Evolutionary conservation across 139 green algal genomes (phyloP).

Genomic region (Tetraselmis chui): DNA sequence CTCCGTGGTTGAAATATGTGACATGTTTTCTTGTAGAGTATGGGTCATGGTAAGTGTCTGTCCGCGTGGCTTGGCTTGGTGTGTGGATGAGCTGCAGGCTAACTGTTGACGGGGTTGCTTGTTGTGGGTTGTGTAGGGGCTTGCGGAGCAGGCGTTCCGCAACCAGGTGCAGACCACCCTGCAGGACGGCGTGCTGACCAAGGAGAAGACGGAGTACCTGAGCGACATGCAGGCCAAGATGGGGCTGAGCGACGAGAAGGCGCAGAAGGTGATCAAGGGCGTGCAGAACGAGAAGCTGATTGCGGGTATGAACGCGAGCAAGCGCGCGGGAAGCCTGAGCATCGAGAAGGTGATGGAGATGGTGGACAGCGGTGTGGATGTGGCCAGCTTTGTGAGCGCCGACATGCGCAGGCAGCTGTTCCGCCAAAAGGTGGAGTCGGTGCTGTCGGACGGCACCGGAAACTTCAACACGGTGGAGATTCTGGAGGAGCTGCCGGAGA

Average conservation of each 20-base stretch:
- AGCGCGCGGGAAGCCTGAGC: conserved; percentile 49
- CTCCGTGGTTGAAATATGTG: too few species aligned
- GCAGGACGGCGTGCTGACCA: conserved; percentile 56
- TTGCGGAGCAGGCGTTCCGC: conserved; percentile 90
- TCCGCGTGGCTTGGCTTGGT: too few species aligned
- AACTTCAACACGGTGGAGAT: conserved; percentile 62
- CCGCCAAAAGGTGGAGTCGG: conserved; percentile 60
- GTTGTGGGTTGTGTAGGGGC: too few species aligned
- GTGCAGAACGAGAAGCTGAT: conserved; percentile 56
- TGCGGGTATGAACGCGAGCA: conserved; percentile 28
- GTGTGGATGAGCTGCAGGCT: too few species aligned
- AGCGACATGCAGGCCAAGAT: conserved; percentile 76
- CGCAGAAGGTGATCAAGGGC: conserved; percentile 76
- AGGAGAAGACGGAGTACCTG: conserved; percentile 64
- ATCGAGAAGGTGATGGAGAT: conserved; percentile 63
- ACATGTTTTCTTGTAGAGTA: too few species aligned
- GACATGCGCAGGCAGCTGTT: conserved; percentile 72
- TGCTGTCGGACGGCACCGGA: conserved; percentile 49
- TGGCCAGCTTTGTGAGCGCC: conserved; percentile 55
- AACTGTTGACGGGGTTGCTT: too few species aligned
- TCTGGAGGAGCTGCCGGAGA: conserved; percentile 56
- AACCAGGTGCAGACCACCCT: conserved; percentile 45
- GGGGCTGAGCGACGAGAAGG: conserved; percentile 67
- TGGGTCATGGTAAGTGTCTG: too few species aligned
- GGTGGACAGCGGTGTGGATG: conserved; percentile 56